Base-by-base conservation (phyloP, 202 grass and related monocot species). In the Sporobolus alterniflorus region DNA sequence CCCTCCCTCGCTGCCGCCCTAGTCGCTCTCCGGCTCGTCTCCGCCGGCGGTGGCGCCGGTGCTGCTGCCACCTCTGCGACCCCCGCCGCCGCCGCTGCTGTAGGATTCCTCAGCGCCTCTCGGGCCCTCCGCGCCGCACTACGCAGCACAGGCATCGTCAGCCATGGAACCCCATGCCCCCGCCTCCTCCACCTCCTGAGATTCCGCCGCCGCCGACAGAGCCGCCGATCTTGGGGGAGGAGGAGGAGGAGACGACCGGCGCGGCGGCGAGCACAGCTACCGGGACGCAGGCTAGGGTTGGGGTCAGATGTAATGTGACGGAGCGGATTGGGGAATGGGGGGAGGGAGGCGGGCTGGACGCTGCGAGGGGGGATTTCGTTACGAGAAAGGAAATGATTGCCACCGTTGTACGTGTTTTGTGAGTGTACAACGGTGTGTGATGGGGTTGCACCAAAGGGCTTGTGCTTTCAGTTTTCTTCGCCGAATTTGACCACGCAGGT, bases 111-210 rank as follows among this genome's bases (percentile, higher is more conserved):
- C 86, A 91, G 86, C 84, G 87, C 89, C 81, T 75, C 88, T 76
- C 91, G 91, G 82, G 88, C 93, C 88, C 84, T 89, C 47, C 93
- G 84, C 77, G 81, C 82, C 48, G 86, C 97, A 48, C 91, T 99
- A 89, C 93, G 92, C 67, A 99, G 89, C 72, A 97, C 90, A 77
- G 93, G 97, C 97, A 99, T 99, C 91, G 66, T 94, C 90, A 97
- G 79, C 93, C 83, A 92, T 90, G 73, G 64, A 82, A 85, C 77
- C 77, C 74, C 91, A 99, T 96, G 87, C 63, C 72, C 76, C 55
- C 65, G 66, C 48, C 64, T 51, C 32, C 74, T 47, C 64, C 72
- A 34, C 64, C 43, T 44, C 42, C 54, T 67, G 62, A 73, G 76
- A 86, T 86, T 86, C 83, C 75, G 33, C 71, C 56, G 71, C 51